phyloP scores from a whole-genome alignment of 2,329 filamentous ascomycete genomes.

The Botrytis galanthina region DNA sequence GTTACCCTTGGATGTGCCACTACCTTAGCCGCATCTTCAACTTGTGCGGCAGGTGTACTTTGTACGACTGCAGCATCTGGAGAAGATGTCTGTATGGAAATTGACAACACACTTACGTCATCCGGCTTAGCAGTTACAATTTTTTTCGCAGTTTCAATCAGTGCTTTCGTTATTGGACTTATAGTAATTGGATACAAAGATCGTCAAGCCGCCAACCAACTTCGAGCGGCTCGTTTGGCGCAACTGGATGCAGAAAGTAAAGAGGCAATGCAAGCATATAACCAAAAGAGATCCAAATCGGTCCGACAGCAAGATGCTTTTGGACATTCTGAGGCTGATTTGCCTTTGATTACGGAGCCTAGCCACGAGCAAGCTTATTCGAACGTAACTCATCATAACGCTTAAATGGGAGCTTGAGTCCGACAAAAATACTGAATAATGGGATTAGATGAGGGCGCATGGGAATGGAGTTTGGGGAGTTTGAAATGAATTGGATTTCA shows the following conservation, averaged over 20 bases:
- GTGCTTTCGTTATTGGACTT: constrained; percentile 11
- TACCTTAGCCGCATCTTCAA: background rate
- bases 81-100: background rate
- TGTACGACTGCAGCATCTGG: constrained; percentile 13
- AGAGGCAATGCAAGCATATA: background rate
- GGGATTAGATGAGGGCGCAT: background rate
- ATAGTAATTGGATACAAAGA: constrained; percentile 8
- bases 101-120: constrained; percentile 7
- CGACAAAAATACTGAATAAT: background rate
- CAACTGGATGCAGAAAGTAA: constrained; percentile 12
- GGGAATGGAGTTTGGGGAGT: background rate
- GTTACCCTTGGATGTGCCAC: constrained; percentile 13
- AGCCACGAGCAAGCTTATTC: background rate
- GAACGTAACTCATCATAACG: background rate
- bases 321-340: background rate
- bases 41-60: constrained; percentile 10
- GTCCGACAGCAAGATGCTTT: constrained; percentile 2
- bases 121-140: constrained; percentile 17
- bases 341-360: background rate
- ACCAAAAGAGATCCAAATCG: background rate
- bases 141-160: constrained; percentile 6
- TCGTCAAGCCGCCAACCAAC: background rate
- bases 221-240: background rate
- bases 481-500: background rate
- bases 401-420: background rate